Base-by-base conservation (phyloP, 2,329 filamentous ascomycete genomes). In the Xylaria arbuscula region DNA sequence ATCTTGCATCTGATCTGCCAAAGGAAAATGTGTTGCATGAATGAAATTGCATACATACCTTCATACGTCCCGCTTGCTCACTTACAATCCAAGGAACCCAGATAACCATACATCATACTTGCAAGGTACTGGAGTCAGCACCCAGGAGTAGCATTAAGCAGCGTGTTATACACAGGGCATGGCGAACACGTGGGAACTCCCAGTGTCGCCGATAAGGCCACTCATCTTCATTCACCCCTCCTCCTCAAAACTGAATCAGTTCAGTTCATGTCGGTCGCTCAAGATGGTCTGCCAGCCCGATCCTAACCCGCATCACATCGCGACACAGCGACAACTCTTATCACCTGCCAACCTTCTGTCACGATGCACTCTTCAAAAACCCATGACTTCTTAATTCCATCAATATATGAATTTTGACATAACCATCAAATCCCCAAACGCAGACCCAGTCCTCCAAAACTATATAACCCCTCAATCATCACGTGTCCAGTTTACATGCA, bases 1-100 rank as follows among this genome's bases (percentile, higher is more conserved):
- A 57, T 40, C 53, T 56, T 56, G 53, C 53, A 40, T 40, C 53
- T 17, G 54, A 54, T 54, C 51, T 54, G 51, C 54, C 54, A 42
- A 42, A 36, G 36, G 50, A 28, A 24, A 22, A 57, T 19, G 36
- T 36, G 53, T 28, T 24, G 53, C n/a, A n/a, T n/a, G n/a, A 34
- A 11, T 40, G 19, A 40, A 11, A 38, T 40, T 40, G 24, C 36
- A 42, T 40, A 40, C 53, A 40, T 42, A 24, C 24, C 28, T 5
- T 19, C n/a, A 9, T 19, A 9, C n/a, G 15, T 17, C 17, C 15
- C 15, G n/a, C 40, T 13, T 45, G n/a, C 6, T 17, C n/a, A 17
- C 36, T 40, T 24, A 24, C 22, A 15, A 17, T 17, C 8, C 50
- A 15, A 3, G 15, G 4, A 15, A 4, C 24, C 7, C n/a, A 34